Base-by-base conservation (phyloP, 371 early-diverging fungal species). In the Mortierella sp. region DNA sequence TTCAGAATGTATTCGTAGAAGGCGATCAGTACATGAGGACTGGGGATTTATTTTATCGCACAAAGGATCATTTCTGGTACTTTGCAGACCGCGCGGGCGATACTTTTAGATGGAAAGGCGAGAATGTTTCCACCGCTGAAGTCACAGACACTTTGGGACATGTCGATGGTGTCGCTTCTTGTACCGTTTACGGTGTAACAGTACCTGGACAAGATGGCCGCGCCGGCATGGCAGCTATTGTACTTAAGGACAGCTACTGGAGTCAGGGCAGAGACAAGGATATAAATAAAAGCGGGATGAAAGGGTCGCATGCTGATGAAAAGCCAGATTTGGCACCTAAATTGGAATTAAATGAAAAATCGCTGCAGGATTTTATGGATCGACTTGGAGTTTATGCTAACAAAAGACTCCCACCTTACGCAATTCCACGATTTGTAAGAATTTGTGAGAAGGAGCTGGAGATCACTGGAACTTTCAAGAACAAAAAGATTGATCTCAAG, bases 21-120 rank as follows among this genome's bases (percentile, higher is more conserved):
- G 90, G 85, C 8, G 90, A 88, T 65, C 63, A 70, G 22, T 92
- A 88, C 72, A 90, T 89, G 72, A 83, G 92, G 17, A 86, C 90
- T 28, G 94, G 94, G 3, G 94, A 94, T 75, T 68, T 93, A 15
- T 67, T 93, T 12, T 86, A 81, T 35, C 76, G 75, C 43, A 71
- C 58, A 10, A 76, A 85, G 29, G 92, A 91, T 9, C 62, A 70
- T 29, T 73, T 69, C 57, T 91, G 86, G 75, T 92, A 88, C 76
- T 93, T 94, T 85, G 88, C 89, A 7, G 93, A 93, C 61, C 89
- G 93, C 32, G 78, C 89, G 28, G 94, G 93, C 12, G 94, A 94
- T 49, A 91, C 93, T 0, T 94, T 90, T 76, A 83, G 93, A 3
- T 92, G 92, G 92, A 89, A 91, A 61, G 84, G 70, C 6, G 92